A percentile compares a stretch with the other conserved stretches of the same genome.
These are phyloP conservation scores for Beauveria pseudobassiana DNA, from an alignment of 2,329 filamentous ascomycete genomes.

Conservation along the genomic window DNA sequence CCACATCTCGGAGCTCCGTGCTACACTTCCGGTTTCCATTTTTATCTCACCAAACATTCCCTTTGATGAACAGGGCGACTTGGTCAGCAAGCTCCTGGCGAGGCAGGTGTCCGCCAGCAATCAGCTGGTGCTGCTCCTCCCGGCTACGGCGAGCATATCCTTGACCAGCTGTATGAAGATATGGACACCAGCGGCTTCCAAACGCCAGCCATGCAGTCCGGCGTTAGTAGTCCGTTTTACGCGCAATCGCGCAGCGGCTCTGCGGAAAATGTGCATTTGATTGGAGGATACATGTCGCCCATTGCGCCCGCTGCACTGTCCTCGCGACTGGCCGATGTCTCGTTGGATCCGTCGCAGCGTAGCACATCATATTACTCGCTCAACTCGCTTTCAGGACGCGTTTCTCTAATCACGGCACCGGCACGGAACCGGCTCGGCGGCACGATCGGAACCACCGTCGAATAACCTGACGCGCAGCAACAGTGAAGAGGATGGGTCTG, in stretches of 20 bases:
- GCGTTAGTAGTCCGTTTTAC: slow-evolving; percentile 75
- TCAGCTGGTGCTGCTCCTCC: slow-evolving; percentile 72
- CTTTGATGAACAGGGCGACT: slow-evolving; percentile 77
- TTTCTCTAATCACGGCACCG: slow-evolving; percentile 30
- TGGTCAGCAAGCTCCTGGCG: slow-evolving; percentile 56
- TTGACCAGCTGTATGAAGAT: slow-evolving; percentile 87
- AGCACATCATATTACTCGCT: slow-evolving; percentile 40
- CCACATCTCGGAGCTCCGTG: slow-evolving; percentile 86
- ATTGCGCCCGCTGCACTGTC: slow-evolving; percentile 47
- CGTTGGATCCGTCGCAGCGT: slow-evolving; percentile 39
- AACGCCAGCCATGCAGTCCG: slow-evolving; percentile 58
- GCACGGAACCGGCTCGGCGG: slow-evolving; percentile 13
- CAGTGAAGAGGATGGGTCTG: slow-evolving; percentile 44
- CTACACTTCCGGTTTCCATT: slow-evolving; percentile 82
- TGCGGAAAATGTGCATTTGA: slow-evolving; percentile 65
- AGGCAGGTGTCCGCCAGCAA: slow-evolving; percentile 40
- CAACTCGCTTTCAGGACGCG: slow-evolving; percentile 35
- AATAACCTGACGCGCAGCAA: slow-evolving; percentile 44
- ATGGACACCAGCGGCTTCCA: slow-evolving; percentile 76
- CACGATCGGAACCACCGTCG: slow-evolving; percentile 35
- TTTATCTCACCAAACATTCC: slow-evolving; percentile 94
- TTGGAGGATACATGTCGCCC: slow-evolving; percentile 22
- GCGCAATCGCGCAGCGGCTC: slow-evolving; percentile 68
- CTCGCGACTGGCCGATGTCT: slow-evolving; percentile 64
- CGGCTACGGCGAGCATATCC: slow-evolving; percentile 79